Evolutionary conservation across 1,284 basidiomycete species (phyloP).

Genomic region (Fomitopsis pinicola): DNA sequence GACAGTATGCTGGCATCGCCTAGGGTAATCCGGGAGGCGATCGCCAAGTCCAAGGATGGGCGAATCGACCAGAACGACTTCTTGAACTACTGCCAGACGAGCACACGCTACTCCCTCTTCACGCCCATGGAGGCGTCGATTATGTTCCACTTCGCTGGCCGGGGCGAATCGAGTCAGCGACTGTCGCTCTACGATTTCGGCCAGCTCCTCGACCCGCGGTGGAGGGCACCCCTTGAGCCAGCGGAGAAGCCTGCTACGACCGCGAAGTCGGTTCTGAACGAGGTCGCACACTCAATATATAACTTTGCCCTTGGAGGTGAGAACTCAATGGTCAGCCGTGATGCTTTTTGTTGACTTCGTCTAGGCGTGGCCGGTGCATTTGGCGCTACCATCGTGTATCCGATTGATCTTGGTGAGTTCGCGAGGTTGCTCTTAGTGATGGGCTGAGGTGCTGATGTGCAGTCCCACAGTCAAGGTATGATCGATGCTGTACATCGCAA

Average conservation of each 20-base stretch:
- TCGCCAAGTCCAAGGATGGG: slow-evolving; percentile 87
- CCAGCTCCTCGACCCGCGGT: slow-evolving; percentile 83
- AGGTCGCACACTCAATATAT: slow-evolving; percentile 67
- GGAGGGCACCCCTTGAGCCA: slow-evolving; percentile 66
- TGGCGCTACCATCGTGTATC: slow-evolving; percentile 91
- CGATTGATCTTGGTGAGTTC: slow-evolving; percentile 83
- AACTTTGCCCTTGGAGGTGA: slow-evolving; percentile 87
- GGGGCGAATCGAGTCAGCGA: slow-evolving; percentile 64
- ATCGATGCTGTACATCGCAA: slow-evolving; percentile 6
- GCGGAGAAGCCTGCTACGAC: slow-evolving; percentile 25
- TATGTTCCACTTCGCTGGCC: slow-evolving; percentile 92
- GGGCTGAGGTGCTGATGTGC: slow-evolving; percentile 5
- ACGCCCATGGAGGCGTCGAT: slow-evolving; percentile 96
- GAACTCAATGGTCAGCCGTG: slow-evolving; percentile 6
- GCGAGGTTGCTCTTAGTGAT: background rate
- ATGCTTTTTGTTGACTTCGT: background rate
- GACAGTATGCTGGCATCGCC: background rate
- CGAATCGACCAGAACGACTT: slow-evolving; percentile 85
- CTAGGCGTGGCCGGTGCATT: slow-evolving; percentile 84
- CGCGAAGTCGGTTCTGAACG: slow-evolving; percentile 40
- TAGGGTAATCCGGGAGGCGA: slow-evolving; percentile 82
- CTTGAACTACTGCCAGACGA: slow-evolving; percentile 67
- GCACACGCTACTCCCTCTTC: slow-evolving; percentile 86
- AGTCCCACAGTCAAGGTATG: slow-evolving; percentile 59
- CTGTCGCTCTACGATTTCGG: slow-evolving; percentile 86